phyloP scores from a whole-genome alignment of 495 filamentous ascomycete genomes.

The Lasiosphaeria miniovina region DNA sequence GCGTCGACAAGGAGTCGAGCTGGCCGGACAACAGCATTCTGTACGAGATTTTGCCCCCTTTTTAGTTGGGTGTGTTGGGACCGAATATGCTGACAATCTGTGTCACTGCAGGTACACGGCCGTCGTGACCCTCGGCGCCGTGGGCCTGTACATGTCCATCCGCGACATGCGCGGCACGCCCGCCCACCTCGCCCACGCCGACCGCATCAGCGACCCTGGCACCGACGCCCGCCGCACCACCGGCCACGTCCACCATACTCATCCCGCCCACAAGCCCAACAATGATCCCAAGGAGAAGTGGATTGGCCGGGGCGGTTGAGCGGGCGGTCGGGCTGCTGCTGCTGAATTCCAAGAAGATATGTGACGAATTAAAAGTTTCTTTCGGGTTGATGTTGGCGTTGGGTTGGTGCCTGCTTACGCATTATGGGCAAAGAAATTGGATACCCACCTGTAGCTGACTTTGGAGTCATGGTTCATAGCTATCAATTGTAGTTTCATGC shows the following conservation, averaged over 20 bases:
- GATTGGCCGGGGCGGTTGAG: slow-evolving; percentile 7
- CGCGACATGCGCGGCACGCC: neutral
- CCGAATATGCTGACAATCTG: neutral
- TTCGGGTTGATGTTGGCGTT: too few relatives aligned
- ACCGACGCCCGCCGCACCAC: slow-evolving; percentile 6
- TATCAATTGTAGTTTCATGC: too few relatives aligned
- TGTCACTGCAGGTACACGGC: slow-evolving; percentile 3
- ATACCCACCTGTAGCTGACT: too few relatives aligned
- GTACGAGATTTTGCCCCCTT: neutral
- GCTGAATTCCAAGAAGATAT: too few relatives aligned
- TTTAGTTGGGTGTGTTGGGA: neutral
- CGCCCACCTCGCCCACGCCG: neutral
- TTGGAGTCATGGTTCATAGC: too few relatives aligned
- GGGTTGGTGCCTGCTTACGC: too few relatives aligned
- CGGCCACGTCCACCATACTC: neutral
- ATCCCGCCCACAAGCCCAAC: neutral
- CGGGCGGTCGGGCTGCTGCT: too few relatives aligned
- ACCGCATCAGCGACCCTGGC: neutral
- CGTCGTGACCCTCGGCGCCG: neutral
- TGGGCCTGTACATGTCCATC: slow-evolving; percentile 4
- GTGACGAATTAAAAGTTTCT: too few relatives aligned
- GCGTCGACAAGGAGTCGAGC: slow-evolving; percentile 11
- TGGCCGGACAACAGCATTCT: slow-evolving; percentile 4
- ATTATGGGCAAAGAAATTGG: too few relatives aligned
- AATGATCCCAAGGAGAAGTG: slow-evolving; percentile 2